Evolutionary conservation across 495 filamentous ascomycete genomes (phyloP), one percentile per base, ranked within the genome.

Genomic region (Talaromyces proteolyticus): DNA sequence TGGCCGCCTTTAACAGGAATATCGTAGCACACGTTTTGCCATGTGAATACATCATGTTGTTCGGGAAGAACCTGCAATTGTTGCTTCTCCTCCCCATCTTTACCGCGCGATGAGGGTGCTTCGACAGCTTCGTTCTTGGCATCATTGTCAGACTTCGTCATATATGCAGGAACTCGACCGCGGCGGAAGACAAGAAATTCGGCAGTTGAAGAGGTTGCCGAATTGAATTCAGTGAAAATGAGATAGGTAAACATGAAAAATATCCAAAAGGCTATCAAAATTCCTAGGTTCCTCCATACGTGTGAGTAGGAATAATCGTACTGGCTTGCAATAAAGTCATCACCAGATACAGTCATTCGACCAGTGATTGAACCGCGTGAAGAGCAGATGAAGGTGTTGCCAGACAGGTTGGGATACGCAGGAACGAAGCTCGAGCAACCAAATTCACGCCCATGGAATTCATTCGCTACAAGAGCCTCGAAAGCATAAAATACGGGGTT

Each of bases 21-120:
- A 20, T 78, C 78, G 52, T 91, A 92, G 52, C 71, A 78, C 8
- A 94, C 75, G 51, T 85, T 74, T 53, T 84, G 77, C 86, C 85
- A 92, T 4, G 84, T 87, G 52, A 92, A 81, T 26, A 91, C 79
- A 47, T 82, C 82, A 1, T 59, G 60, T 39, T 73, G 69, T 44
- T 56, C 53, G 37, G 70, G 63, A 29, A 77, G 58, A 39, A 44
- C 47, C 47, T 74, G 57, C 16, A 79, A 51, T 10, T 65, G 65
- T 11, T 69, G 55, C 12, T 66, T 47, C 21, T 65, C 63, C 23
- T 67, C 60, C 16, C 62, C 62, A 19, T 58, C 69, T 3, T 57
- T 39, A 0, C 52, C 47, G 20, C 41, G 34, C n/a, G 36, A 24
- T 25, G 17, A 21, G 4, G 38, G 38, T 10, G 36, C 34, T 20